Percentiles rank a stretch among this genome's conserved stretches.
These are phyloP conservation scores for Salvia splendens DNA, from an alignment of 257 asterid genomes.

Conservation along the genomic window DNA sequence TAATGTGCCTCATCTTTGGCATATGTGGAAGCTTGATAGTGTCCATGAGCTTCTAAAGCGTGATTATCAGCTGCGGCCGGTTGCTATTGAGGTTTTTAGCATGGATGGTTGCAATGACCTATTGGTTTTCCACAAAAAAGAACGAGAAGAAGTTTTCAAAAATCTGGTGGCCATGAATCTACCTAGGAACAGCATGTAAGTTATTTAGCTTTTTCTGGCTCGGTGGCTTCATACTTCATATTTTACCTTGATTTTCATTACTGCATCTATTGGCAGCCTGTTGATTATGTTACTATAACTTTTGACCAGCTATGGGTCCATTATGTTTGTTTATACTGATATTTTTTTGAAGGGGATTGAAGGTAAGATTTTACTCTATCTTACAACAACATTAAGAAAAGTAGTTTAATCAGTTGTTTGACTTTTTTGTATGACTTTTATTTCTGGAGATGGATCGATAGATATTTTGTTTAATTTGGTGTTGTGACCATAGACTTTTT, in stretches of 20 bases:
- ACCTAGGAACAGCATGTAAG: slow-evolving; percentile 98
- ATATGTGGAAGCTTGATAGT: slow-evolving; percentile 97
- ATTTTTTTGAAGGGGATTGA: background rate
- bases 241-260: background rate
- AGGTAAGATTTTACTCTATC: too few relatives aligned
- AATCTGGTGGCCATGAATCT: slow-evolving; percentile 96
- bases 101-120: slow-evolving; percentile 99
- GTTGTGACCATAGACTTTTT: background rate
- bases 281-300: background rate
- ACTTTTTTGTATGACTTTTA: background rate
- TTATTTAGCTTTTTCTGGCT: slow-evolving; percentile 31
- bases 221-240: slow-evolving; percentile 3
- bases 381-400: background rate
- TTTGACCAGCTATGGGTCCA: slow-evolving; percentile 9
- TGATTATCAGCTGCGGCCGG: slow-evolving; percentile 98
- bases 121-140: slow-evolving; percentile 94
- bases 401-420: background rate
- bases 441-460: background rate
- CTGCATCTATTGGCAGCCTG: slow-evolving; percentile 5
- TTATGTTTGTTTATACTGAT: background rate
- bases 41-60: slow-evolving; percentile 98
- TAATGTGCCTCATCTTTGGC: slow-evolving; percentile 96
- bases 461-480: background rate
- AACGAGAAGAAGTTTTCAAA: slow-evolving; percentile 94
- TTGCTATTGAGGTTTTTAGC: slow-evolving; percentile 97